Evolutionary conservation across 2,329 filamentous ascomycete species (phyloP), one percentile per base, ranked within the genome.

Genomic region (Scleromitrula shiraiana): DNA sequence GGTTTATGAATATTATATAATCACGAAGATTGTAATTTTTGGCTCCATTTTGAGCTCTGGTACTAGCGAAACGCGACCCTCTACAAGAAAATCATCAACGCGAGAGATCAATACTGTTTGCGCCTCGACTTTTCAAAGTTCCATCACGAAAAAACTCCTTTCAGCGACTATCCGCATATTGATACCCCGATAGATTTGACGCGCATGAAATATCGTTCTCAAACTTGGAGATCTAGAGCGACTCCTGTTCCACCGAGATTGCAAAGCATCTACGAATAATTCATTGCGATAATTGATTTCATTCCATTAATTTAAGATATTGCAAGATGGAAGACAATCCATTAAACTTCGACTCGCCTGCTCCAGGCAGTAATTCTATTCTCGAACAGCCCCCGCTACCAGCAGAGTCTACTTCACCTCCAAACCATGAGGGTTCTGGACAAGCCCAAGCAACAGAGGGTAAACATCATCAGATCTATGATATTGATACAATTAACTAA

Each of bases 291-390:
- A 60, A 59, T 33, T 50, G 50, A 50, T 45, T 56, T 57, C 19
- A 7, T n/a, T 59, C 54, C 45, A 50, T 37, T 29, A 50, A 22
- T 41, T 38, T 20, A 44, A 50, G 24, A 49, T 24, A 51, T 53
- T n/a, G 43, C 68, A 63, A 46, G 46, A 83, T 83, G 79, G 79
- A 82, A 53, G 77, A 77, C 53, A 69, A 72, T 56, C 70, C 73
- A 53, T 66, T 72, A 59, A 76, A 67, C 56, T 80, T 77, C 59
- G 78, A 72, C 64, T 80, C 77, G 53, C 74, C 78, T 41, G 71
- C 68, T 39, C 77, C 78, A 32, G 69, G 70, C 53, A 74, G 70
- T 62, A 81, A 79, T 60, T 70, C 74, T 12, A 73, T 75, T 38
- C 67, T 77, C 39, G 71, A 77, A 50, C 77, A 80, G 56, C 73